phyloP scores from a whole-genome alignment of 1,139 yeast species.

The Yamadazyma diospyri region DNA sequence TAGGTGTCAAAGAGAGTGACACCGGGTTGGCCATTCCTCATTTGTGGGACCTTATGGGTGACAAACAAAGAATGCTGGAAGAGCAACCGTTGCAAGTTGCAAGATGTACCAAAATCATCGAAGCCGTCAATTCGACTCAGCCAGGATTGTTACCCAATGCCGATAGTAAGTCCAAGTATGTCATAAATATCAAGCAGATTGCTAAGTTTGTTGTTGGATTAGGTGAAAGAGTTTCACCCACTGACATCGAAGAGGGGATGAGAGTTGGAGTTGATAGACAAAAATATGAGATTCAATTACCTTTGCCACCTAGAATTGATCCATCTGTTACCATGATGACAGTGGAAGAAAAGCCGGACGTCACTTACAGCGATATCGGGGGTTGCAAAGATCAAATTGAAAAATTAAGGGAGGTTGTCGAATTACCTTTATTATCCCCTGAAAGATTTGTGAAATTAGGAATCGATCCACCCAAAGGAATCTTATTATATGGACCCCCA shows the following conservation, averaged over 20 bases:
- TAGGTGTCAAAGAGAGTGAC: slow-evolving; percentile 91
- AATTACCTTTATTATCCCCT: slow-evolving; percentile 88
- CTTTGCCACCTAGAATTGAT: slow-evolving; percentile 95
- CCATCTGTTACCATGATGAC: slow-evolving; percentile 99
- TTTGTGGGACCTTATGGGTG: slow-evolving; percentile 97
- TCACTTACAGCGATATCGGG: slow-evolving; percentile 88
- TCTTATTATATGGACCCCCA: slow-evolving; percentile 93
- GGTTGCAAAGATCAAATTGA: slow-evolving; percentile 98
- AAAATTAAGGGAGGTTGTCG: slow-evolving; percentile 95
- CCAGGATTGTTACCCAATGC: slow-evolving; percentile 50
- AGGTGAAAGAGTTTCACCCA: slow-evolving; percentile 95
- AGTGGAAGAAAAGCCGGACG: slow-evolving; percentile 96
- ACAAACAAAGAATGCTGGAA: slow-evolving; percentile 85
- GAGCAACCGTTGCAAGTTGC: slow-evolving; percentile 98
- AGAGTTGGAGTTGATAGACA: slow-evolving; percentile 98
- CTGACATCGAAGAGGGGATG: slow-evolving; percentile 99
- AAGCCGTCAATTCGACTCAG: slow-evolving; percentile 41
- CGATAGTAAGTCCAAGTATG: slow-evolving; percentile 86
- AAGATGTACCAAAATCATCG: slow-evolving; percentile 95
- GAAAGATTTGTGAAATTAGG: slow-evolving; percentile 95
- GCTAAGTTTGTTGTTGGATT: slow-evolving; percentile 96
- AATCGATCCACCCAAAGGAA: slow-evolving; percentile 98
- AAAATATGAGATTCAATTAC: slow-evolving; percentile 93
- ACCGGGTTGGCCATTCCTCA: slow-evolving; percentile 96
- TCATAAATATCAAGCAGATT: slow-evolving; percentile 93